These are phyloP conservation scores for Piloderma croceum DNA, from an alignment of 768 basidiomycete species.

Conservation along the genomic window DNA sequence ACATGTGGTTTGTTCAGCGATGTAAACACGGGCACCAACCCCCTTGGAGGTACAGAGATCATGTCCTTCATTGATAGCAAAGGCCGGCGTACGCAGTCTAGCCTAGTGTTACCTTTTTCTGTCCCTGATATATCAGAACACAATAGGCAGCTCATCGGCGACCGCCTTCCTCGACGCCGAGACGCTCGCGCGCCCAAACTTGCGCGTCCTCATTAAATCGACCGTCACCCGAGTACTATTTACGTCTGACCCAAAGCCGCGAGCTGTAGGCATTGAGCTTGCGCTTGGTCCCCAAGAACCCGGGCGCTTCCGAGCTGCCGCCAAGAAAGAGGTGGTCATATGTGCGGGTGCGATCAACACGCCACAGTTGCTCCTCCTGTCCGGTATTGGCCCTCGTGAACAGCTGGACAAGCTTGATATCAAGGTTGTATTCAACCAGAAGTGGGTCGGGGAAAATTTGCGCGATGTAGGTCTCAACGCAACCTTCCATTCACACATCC, in stretches of 20 bases:
- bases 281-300: background rate
- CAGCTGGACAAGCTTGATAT: conserved; percentile 52
- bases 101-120: too few relatives aligned
- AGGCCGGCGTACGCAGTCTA: too few relatives aligned
- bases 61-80: conserved; percentile 8
- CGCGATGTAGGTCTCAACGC: conserved; percentile 34
- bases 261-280: conserved; percentile 7
- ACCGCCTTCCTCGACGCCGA: conserved; percentile 9
- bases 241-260: background rate
- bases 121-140: too few relatives aligned
- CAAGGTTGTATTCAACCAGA: conserved; percentile 52
- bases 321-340: conserved; percentile 32
- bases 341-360: conserved; percentile 35
- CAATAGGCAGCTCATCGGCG: conserved; percentile 10
- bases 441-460: conserved; percentile 70
- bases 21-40: conserved; percentile 1
- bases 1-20: too few relatives aligned
- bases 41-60: conserved; percentile 2
- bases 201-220: background rate
- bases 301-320: conserved; percentile 26
- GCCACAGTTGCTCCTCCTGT: conserved; percentile 57
- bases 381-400: conserved; percentile 67
- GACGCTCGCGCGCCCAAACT: conserved; percentile 5
- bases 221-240: conserved; percentile 4
- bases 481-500: background rate